Evolutionary conservation across 148 eudicot genomes (phyloP).

Genomic region (Rhododendron simsii): DNA sequence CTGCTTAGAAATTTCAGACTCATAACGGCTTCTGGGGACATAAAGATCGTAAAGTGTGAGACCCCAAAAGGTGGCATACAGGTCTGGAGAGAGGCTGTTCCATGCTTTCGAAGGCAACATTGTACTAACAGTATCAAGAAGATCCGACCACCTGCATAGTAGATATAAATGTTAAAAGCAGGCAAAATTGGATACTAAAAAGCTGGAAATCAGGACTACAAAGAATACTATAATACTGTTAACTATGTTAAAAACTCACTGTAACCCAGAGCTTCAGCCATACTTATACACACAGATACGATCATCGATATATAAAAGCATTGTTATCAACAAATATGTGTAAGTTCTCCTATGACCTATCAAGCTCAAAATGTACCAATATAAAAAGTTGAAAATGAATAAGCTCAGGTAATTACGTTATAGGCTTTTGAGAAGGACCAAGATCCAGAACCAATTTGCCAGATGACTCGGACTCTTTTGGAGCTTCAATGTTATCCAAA

Average conservation of each 20-base stretch:
- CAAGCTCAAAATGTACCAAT: neutral
- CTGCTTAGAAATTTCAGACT: slow-evolving; percentile 88
- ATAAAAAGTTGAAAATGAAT: neutral
- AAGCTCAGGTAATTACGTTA: slow-evolving; percentile 37
- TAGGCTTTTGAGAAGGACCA: slow-evolving; percentile 48
- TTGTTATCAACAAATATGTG: neutral
- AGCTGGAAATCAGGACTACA: neutral
- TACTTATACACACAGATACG: neutral
- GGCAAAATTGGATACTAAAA: neutral
- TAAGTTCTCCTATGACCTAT: neutral
- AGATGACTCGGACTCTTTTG: slow-evolving; percentile 38
- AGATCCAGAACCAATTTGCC: slow-evolving; percentile 62
- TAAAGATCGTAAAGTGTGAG: slow-evolving; percentile 90
- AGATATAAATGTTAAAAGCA: neutral
- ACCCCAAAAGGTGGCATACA: slow-evolving; percentile 98
- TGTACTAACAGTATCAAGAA: slow-evolving; percentile 68
- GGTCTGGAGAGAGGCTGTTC: slow-evolving; percentile 98
- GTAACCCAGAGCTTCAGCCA: neutral
- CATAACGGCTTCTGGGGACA: slow-evolving; percentile 90
- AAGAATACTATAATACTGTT: neutral
- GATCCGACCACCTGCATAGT: slow-evolving; percentile 80
- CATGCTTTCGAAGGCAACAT: slow-evolving; percentile 93
- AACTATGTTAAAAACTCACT: neutral
- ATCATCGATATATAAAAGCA: neutral
- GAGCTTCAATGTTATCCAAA: slow-evolving; percentile 41